Evolutionary conservation across 176 grass and related monocot species (phyloP), one percentile per base, ranked within the genome.

Genomic region (Carex kokanica): DNA sequence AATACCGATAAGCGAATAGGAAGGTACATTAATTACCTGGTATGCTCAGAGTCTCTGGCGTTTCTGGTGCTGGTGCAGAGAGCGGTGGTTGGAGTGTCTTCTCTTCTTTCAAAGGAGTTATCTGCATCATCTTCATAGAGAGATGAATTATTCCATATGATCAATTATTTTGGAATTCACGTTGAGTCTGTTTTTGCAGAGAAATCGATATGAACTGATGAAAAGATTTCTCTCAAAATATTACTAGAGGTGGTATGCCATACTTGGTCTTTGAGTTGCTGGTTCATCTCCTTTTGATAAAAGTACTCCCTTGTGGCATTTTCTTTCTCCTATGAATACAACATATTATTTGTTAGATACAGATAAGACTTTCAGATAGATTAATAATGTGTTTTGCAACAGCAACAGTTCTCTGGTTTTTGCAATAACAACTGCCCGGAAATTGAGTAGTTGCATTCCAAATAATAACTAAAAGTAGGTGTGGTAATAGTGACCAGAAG

Each of bases 261-360:
- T 55, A 85, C 88, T 88, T 90, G 87, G 47, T 88, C 88, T 74
- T 80, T 87, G 5, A 94, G 86, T 69, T 87, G 88, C 84, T 63
- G 83, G 84, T 94, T 94, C 34, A 79, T 94, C 80, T 92, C 93
- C 79, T 90, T 90, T 21, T 92, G 81, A 10, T 71, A 81, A 16
- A 88, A 83, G 41, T 87, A 90, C 86, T 90, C 86, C 49, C 86
- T 67, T 59, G 83, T 80, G 81, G 81, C 86, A 51, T 71, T 7
- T 75, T 92, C 88, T 86, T 88, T 90, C 84, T 95, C 88, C 93
- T 92, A 64, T 36, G 47, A 11, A 47, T 12, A 53, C 15, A 55
- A 57, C 1, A 45, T 86, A 27, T 18, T 14, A 4, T 3, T 41
- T 60, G 27, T 62, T 6, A 18, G 29, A 38, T 43, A 70, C 2